phyloP scores from a whole-genome alignment of 202 grass and related monocot genomes.

The Brachypodium distachyon region DNA sequence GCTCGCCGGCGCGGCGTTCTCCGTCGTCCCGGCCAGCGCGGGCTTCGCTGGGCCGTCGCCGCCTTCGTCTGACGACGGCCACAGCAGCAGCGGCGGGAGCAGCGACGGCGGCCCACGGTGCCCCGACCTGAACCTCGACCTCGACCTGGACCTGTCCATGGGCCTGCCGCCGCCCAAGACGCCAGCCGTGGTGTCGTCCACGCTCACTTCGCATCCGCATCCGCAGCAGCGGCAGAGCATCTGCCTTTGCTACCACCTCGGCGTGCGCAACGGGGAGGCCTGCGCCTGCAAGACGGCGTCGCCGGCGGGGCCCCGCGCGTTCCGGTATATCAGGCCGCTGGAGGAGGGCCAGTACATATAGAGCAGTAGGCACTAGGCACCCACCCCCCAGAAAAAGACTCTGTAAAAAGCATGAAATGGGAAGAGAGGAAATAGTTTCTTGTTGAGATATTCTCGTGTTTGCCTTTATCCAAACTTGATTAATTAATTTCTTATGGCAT shows the following conservation, averaged over 20 bases:
- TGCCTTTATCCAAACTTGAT: not conserved
- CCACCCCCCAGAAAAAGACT: not conserved
- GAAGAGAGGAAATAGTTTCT: not conserved
- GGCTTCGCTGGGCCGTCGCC: not conserved
- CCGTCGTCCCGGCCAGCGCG: conserved; percentile 6
- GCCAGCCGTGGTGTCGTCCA: conserved; percentile 25
- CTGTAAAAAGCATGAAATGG: conserved; percentile 24
- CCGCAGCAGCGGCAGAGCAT: conserved; percentile 15
- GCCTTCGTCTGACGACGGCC: conserved; percentile 38
- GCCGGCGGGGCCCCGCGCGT: conserved; percentile 28
- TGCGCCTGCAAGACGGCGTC: conserved; percentile 63
- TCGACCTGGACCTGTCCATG: conserved; percentile 69
- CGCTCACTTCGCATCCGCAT: conserved; percentile 12
- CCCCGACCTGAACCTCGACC: conserved; percentile 83
- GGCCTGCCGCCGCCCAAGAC: conserved; percentile 54
- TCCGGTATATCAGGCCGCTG: conserved; percentile 58
- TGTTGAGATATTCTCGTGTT: not conserved
- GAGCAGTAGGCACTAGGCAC: not conserved
- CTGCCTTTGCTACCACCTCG: conserved; percentile 82
- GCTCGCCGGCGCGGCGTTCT: not conserved
- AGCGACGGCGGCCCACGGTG: conserved; percentile 43
- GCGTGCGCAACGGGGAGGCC: conserved; percentile 40
- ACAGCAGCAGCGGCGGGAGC: conserved; percentile 63
- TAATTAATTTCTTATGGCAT: not conserved
- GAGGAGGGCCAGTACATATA: conserved; percentile 80